Evolutionary conservation across 257 asterid genomes (phyloP).

Genomic region (Ilex aquifolium): DNA sequence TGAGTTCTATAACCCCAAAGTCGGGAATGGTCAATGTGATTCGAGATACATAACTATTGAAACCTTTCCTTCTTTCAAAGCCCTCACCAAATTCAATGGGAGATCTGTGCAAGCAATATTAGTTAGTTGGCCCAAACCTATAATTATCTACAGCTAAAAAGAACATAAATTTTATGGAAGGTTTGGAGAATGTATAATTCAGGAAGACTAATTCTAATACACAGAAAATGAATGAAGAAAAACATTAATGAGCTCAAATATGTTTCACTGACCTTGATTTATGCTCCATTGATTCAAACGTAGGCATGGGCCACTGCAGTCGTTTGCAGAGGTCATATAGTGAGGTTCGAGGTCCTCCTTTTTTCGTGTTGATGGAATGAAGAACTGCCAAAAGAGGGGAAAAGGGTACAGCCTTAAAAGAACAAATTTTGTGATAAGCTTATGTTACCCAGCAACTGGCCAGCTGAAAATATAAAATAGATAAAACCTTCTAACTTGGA

Average conservation of each 20-base stretch:
- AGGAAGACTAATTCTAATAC: not conserved
- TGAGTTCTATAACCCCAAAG: slow-evolving; percentile 42
- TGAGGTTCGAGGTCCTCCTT: slow-evolving; percentile 85
- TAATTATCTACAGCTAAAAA: slow-evolving; percentile 1
- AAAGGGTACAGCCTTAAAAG: not conserved
- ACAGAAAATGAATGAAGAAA: not conserved
- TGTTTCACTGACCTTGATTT: slow-evolving; percentile 57
- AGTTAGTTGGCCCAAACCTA: not conserved
- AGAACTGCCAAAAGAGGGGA: slow-evolving; percentile 38
- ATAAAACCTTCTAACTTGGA: too few species aligned
- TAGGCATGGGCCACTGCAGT: slow-evolving; percentile 83
- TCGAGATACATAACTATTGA: slow-evolving; percentile 54
- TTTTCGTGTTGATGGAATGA: slow-evolving; percentile 56
- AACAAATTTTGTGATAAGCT: too few species aligned
- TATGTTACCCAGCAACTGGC: too few species aligned
- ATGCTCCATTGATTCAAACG: slow-evolving; percentile 45
- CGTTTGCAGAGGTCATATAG: slow-evolving; percentile 66
- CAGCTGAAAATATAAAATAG: too few species aligned
- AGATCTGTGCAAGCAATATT: slow-evolving; percentile 29
- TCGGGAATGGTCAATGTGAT: slow-evolving; percentile 68
- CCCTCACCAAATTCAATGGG: slow-evolving; percentile 48
- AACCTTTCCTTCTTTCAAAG: slow-evolving; percentile 31
- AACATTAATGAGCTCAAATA: not conserved
- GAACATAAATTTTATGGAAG: not conserved
- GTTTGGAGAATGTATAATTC: not conserved